Evolutionary conservation across 306 rosid genomes (phyloP).

Genomic region (Luffa aegyptiaca): DNA sequence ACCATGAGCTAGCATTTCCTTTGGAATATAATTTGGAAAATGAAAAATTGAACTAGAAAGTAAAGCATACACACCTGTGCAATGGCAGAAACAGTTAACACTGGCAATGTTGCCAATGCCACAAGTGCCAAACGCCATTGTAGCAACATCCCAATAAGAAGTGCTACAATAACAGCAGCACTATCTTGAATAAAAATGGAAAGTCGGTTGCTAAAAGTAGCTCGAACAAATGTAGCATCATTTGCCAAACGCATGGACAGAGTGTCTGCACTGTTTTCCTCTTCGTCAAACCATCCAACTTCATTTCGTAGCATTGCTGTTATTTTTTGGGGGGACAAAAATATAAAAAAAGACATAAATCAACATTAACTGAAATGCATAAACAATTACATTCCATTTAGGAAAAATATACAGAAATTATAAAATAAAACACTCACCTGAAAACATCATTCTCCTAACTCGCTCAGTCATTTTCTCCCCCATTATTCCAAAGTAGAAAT

Average conservation of each 20-base stretch:
- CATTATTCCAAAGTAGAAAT: conserved; percentile 98
- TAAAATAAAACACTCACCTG: conserved; percentile 44
- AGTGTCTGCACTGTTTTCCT: conserved; percentile 95
- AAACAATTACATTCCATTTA: background rate
- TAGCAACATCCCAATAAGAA: conserved; percentile 77
- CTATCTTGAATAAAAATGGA: conserved; percentile 98
- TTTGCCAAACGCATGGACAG: conserved; percentile 98
- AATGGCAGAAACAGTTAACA: conserved; percentile 81
- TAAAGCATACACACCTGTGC: conserved; percentile 57
- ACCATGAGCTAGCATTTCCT: background rate
- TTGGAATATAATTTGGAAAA: background rate
- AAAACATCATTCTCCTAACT: conserved; percentile 99
- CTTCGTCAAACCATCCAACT: conserved; percentile 97
- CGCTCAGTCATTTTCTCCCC: conserved; percentile 99
- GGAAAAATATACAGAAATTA: conserved; percentile 1
- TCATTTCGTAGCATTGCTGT: conserved; percentile 99
- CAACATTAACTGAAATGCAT: background rate
- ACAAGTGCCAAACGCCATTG: conserved; percentile 95
- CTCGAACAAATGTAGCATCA: conserved; percentile 98
- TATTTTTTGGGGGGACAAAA: background rate
- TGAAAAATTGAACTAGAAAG: background rate
- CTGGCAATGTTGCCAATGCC: conserved; percentile 90
- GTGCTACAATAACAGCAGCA: conserved; percentile 91
- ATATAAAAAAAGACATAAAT: background rate
- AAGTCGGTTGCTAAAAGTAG: conserved; percentile 95